phyloP scores from a whole-genome alignment of 768 basidiomycete genomes.

The Boletus bicolor region DNA sequence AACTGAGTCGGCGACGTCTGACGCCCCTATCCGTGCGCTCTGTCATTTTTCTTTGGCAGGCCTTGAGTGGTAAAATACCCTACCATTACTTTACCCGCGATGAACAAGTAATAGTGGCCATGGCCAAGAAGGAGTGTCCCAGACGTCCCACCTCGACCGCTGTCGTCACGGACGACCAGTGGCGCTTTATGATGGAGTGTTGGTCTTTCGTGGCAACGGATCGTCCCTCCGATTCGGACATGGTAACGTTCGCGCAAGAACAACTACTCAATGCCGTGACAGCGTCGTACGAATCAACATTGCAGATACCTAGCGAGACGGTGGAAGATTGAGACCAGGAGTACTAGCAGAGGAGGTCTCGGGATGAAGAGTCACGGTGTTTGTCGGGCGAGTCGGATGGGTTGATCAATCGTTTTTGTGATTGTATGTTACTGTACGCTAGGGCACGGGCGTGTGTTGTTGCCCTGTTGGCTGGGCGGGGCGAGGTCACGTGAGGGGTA shows the following conservation, averaged over 20 bases:
- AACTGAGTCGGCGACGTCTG: background rate
- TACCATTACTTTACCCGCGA: slow-evolving; percentile 23
- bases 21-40: background rate
- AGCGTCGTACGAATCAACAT: background rate
- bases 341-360: background rate
- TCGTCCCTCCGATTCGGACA: slow-evolving; percentile 33
- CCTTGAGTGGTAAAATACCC: slow-evolving; percentile 21
- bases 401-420: background rate
- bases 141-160: slow-evolving; percentile 3
- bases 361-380: too few relatives aligned
- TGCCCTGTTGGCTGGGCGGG: background rate
- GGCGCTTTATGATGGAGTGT: slow-evolving; percentile 23
- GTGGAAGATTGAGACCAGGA: background rate
- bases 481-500: too few relatives aligned
- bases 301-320: background rate
- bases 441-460: background rate
- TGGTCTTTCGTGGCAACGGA: slow-evolving; percentile 28
- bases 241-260: slow-evolving; percentile 21
- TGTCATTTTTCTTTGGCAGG: background rate
- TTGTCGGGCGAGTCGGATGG: background rate
- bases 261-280: slow-evolving; percentile 10
- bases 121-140: slow-evolving; percentile 13
- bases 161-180: slow-evolving; percentile 19
- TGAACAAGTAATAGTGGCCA: slow-evolving; percentile 15
- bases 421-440: background rate